Conservation (phyloP, 2,329 filamentous ascomycete species). For the Fusarium xyrophilum region DNA sequence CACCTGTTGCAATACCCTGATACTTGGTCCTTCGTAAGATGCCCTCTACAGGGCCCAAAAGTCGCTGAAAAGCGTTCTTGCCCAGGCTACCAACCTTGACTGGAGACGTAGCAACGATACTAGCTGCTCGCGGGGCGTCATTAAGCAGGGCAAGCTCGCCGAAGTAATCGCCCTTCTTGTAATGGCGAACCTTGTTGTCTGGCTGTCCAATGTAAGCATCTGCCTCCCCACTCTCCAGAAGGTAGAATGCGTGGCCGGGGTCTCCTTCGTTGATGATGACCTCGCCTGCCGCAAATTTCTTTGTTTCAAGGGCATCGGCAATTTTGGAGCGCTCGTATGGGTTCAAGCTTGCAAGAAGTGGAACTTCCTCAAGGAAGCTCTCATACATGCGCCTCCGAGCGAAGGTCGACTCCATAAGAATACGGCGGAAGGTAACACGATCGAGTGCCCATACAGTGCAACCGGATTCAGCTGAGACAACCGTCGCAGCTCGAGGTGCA, state of each 20-base stretch:
- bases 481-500: constrained; percentile 91
- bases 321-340: constrained; percentile 97
- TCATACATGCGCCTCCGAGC: constrained; percentile 96
- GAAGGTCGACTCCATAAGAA: constrained; percentile 98
- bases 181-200: constrained; percentile 75
- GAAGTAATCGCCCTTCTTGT: constrained; percentile 94
- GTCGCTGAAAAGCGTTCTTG: constrained; percentile 91
- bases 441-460: constrained; percentile 94
- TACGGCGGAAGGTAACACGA: constrained; percentile 94
- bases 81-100: constrained; percentile 93
- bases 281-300: constrained; percentile 80
- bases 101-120: constrained; percentile 81
- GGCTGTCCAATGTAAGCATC: constrained; percentile 82
- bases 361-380: constrained; percentile 92
- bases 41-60: constrained; percentile 90
- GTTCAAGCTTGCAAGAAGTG: constrained; percentile 81
- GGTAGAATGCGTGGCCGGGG: constrained; percentile 88
- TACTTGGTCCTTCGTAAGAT: constrained; percentile 86
- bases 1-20: constrained; percentile 64
- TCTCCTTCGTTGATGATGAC: constrained; percentile 92
- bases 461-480: constrained; percentile 78
- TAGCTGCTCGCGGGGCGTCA: constrained; percentile 90
- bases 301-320: constrained; percentile 91
- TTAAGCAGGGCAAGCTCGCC: constrained; percentile 93
- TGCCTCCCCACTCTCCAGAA: constrained; percentile 86